Evolutionary conservation across 106 monocot species (phyloP), one percentile per base, ranked within the genome.

Genomic region (Dactylorhiza incarnata): DNA sequence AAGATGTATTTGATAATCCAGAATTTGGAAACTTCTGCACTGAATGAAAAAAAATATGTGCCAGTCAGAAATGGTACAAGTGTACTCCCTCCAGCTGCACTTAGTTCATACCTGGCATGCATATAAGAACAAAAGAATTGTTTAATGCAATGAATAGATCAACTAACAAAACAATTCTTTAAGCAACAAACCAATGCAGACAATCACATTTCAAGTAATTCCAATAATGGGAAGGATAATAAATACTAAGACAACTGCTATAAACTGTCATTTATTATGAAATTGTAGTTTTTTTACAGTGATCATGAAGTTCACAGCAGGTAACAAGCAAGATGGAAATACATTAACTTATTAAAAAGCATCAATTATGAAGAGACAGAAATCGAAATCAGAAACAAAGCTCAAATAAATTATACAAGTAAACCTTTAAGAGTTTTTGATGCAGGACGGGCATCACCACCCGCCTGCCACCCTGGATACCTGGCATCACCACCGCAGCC

Each of bases 1-100:
- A 85, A 51, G 84, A 50, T 16, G 59, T 78, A 49, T 85, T 85
- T 74, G 83, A 15, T 77, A 87, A 61, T 49, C 81, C 83, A 73
- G 78, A 81, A 78, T 52, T 82, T 73, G 68, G 75, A 75, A 89
- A 82, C 72, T 92, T 89, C 83, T 85, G 72, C 66, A 84, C n/a
- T 6, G 48, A 48, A 61, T 1, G 0, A n/a, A 25, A 45, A 45
- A 69, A 45, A 69, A 69, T 9, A 66, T 29, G 24, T 10, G 25
- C 12, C 58, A 58, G 58, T 58, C 58, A 58, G 58, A 58, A 29
- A 9, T 65, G 65, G 65, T 65, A 5, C 2, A 1, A 5, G 9
- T 8, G 3, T 25, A n/a, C 5, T 58, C n/a, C 7, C 12, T 54
- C 17, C 3, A 54, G 14, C 17, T 15, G 54, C 54, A 16, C 16